Base-by-base conservation (phyloP, 441 rosid genomes). In the Biscutella laevigata region DNA sequence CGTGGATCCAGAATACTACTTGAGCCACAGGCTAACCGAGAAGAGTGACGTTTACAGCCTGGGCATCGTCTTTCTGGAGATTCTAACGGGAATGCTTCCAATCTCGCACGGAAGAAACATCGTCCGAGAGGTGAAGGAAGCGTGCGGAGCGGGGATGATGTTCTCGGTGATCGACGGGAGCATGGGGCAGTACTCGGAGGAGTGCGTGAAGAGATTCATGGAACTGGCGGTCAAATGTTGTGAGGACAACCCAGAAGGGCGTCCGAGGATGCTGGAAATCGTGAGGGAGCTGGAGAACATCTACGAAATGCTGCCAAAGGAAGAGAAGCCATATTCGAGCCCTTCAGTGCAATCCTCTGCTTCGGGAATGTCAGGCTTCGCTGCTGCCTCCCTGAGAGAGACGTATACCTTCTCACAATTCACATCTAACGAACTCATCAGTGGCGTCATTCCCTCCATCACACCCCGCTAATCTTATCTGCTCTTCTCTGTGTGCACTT, bases 31-130 rank as follows among this genome's bases (percentile, higher is more conserved):
- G 75, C 71, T 88, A 75, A 83, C 95, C 0, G 95, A 85, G 61
- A 88, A 88, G 71, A 85, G 95, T 59, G 97, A 88, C 53, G 89
- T 85, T 4, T 88, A 83, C 63, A 88, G 95, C 64, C 87, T 88
- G 4, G 96, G 95, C 20, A 75, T 88, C 4, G 97, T 88, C 13
- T 78, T 88, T 61, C 64, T 88, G 20, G 92, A 83, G 77, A 77
- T 85, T 32, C 58, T 81, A 52, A 88, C 95, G 1, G 92, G 90
- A 20, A 79, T 78, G 97, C 84, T 63, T 0, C 88, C 92, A 6
- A 88, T 85, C 62, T 69, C 76, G 7, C 89, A 81, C 11, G 95
- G 97, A 50, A 88, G 81, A 69, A 83, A 88, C 74, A 78, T 88
- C 11, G 95, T 83, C 39, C 84, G 88, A 0, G 97, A 83, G 87